Conservation (phyloP, 2,329 filamentous ascomycete species). For the Sporothrix brasiliensis region DNA sequence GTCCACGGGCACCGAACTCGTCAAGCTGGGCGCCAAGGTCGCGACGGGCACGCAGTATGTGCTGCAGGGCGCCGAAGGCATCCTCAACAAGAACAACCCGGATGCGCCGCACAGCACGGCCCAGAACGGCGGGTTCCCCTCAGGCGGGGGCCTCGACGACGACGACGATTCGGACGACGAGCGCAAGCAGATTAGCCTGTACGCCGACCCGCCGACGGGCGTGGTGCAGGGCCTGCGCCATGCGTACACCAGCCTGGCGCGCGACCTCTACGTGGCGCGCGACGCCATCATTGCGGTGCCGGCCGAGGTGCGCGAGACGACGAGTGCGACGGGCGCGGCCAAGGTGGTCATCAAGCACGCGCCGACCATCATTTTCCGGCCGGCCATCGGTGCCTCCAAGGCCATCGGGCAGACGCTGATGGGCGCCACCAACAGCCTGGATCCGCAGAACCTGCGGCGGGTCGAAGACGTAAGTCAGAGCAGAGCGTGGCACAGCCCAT, state of each 20-base stretch:
- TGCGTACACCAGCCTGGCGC: constrained; percentile 78
- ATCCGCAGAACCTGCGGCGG: constrained; percentile 76
- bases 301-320: constrained; percentile 84
- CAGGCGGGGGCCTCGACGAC: constrained; percentile 27
- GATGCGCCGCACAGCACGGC: constrained; percentile 36
- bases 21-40: constrained; percentile 90
- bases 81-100: constrained; percentile 59
- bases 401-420: constrained; percentile 86
- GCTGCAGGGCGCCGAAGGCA: constrained; percentile 82
- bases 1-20: constrained; percentile 91
- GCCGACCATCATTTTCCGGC: constrained; percentile 89
- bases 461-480: constrained; percentile 78
- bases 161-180: constrained; percentile 65
- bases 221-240: constrained; percentile 83
- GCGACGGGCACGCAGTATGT: constrained; percentile 95
- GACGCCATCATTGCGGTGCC: constrained; percentile 96
- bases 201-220: constrained; percentile 90
- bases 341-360: constrained; percentile 77
- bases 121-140: constrained; percentile 33
- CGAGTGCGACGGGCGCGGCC: constrained; percentile 77
- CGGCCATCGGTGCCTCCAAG: constrained; percentile 86
- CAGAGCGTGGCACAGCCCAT: constrained; percentile 69
- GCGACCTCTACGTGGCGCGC: constrained; percentile 81
- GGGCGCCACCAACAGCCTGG: constrained; percentile 88
- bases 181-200: constrained; percentile 80